Conservation (phyloP, 1,284 basidiomycete species). For the Trichosporon faecale region DNA sequence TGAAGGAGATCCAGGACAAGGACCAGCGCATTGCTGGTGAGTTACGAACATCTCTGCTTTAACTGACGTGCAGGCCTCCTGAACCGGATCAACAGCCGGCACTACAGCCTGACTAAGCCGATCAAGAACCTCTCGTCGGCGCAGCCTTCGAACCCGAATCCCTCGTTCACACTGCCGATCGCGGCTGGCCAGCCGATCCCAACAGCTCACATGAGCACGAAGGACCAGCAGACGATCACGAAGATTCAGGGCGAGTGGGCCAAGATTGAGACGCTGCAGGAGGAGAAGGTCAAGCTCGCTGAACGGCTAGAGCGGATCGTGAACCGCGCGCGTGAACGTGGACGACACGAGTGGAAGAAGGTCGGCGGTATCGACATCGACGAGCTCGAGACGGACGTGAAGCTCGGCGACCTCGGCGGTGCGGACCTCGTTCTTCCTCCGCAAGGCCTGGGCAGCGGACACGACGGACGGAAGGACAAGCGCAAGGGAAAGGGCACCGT, state of each 20-base stretch:
- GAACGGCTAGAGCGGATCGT: slow-evolving; percentile 48
- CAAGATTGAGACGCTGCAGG: slow-evolving; percentile 46
- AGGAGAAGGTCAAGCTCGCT: slow-evolving; percentile 49
- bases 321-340: slow-evolving; percentile 43
- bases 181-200: slow-evolving; percentile 35
- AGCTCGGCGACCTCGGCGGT: slow-evolving; percentile 37
- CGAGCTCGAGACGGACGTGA: slow-evolving; percentile 27
- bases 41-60: slow-evolving; percentile 5
- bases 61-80: slow-evolving; percentile 32
- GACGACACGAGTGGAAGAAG: slow-evolving; percentile 44
- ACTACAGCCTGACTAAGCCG: slow-evolving; percentile 41
- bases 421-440: slow-evolving; percentile 42
- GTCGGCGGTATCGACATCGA: slow-evolving; percentile 49
- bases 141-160: slow-evolving; percentile 16
- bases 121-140: slow-evolving; percentile 26
- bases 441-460: slow-evolving; percentile 39
- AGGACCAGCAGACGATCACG: slow-evolving; percentile 44
- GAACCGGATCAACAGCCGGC: slow-evolving; percentile 42
- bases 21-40: slow-evolving; percentile 47
- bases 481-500: slow-evolving; percentile 18
- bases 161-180: slow-evolving; percentile 35
- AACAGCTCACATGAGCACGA: slow-evolving; percentile 38
- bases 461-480: slow-evolving; percentile 14
- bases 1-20: slow-evolving; percentile 64
- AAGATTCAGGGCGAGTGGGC: slow-evolving; percentile 50